Base-by-base conservation (phyloP, 331 rosid genomes). In the Arachis monticola region DNA sequence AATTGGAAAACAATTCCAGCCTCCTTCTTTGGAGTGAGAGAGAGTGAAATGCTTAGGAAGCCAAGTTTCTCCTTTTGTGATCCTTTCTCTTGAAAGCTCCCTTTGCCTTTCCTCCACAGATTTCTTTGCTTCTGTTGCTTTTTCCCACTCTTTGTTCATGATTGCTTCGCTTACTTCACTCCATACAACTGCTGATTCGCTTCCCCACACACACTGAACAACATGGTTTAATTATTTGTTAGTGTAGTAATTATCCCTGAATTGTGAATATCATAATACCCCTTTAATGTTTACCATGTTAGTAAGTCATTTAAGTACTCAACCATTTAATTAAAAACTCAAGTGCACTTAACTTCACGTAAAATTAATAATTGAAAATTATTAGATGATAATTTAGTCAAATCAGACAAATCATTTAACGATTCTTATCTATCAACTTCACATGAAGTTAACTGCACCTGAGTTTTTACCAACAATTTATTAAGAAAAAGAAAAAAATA, bases 141-240 rank as follows among this genome's bases (percentile, higher is more conserved):
- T 88, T 51, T 60, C 88, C 97, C 93, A 91, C 44, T 91, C 90
- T 44, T 77, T 79, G 73, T 60, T 85, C n/a, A 87, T 7, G 13
- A 93, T 85, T 27, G 88, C 86, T 81, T 85, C 76, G 83, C 88
- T 89, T 50, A 86, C 69, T 17, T 81, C 82, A 60, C 88, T 72
- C 96, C 97, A 91, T n/a, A 86, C 73, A 5, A 56, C 12, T 41
- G 86, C 86, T 69, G 97, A 88, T 82, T 93, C 98, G 55, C 86
- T 90, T 72, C 64, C 61, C 87, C 82, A 69, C 70, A 90, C 83
- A 60, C 67, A 70, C 93, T 90, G 68, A 66, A 60, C 40, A 50
- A 71, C 4, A 35, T 35, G 40, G 40, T 35, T 8, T 3, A 81
- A 64, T 78, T 32, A 30, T 9, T 42, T 14, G 9, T 58, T 47